Evolutionary conservation across 2,329 filamentous ascomycete genomes (phyloP).

Genomic region (Ceratocystis colombiana): DNA sequence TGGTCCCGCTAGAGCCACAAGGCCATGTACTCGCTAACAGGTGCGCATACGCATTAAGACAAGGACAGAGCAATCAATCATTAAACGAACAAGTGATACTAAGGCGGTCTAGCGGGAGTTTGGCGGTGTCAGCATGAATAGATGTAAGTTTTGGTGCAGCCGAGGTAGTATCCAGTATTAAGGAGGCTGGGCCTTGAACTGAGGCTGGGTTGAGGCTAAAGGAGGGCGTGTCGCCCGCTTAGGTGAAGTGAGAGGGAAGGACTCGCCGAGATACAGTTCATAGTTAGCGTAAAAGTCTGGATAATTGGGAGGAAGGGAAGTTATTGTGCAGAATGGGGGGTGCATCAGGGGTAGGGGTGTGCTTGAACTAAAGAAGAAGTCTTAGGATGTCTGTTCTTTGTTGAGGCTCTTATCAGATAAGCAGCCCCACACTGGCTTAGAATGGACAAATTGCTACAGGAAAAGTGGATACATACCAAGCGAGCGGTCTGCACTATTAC

Average conservation of each 20-base stretch:
- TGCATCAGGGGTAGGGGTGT: neutral
- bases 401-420: neutral
- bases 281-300: too few relatives aligned
- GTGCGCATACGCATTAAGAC: neutral
- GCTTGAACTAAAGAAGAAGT: neutral
- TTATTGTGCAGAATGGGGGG: too few relatives aligned
- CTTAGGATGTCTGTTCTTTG: neutral
- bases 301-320: too few relatives aligned
- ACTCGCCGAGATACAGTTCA: neutral
- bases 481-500: too few relatives aligned
- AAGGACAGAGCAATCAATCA: too few relatives aligned
- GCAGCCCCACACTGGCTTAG: neutral
- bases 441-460: conserved; percentile 7
- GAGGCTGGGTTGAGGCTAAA: neutral
- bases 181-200: neutral
- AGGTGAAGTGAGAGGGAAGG: neutral
- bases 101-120: too few relatives aligned
- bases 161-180: neutral
- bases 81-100: too few relatives aligned
- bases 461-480: neutral
- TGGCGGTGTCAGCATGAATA: neutral
- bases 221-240: neutral
- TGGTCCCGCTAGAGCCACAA: neutral
- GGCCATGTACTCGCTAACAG: neutral
- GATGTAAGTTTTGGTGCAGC: neutral